Base-by-base conservation (phyloP, 2,329 filamentous ascomycete genomes). In the Diaporthe humulicola region DNA sequence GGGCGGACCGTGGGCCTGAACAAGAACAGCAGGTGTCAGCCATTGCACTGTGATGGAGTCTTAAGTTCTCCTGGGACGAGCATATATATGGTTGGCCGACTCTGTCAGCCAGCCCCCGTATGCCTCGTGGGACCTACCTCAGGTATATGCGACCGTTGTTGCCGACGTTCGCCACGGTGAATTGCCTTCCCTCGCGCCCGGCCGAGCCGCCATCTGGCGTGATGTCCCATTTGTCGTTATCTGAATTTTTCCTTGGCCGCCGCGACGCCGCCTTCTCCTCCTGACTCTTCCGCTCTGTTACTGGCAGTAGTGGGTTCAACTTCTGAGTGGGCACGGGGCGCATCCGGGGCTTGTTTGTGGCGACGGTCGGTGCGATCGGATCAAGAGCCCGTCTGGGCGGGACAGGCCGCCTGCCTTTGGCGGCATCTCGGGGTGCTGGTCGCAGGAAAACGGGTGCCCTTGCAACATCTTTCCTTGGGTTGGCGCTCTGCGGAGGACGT, bases 111-210 rank as follows among this genome's bases (percentile, higher is more conserved):
- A 56, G n/a, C 30, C 22, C 36, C 40, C 9, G n/a, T 14, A 25
- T 14, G 10, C 42, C 30, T 28, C 14, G 14, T 8, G 54, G 4
- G 45, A 75, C 90, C 81, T 91, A 96, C 93, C 93, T 94, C 78
- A 96, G 82, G 83, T 95, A 96, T 83, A 96, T 94, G 81, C 92
- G 92, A 52, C 94, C 94, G 84, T 95, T 95, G 81, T 95, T 94
- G 33, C 94, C 94, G 75, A 96, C 94, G 82, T 95, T 96, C 69
- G 93, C 91, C 72, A 96, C 94, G 2, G 93, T 92, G 81, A 96
- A 96, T 80, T 94, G 92, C 72, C 93, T 90, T 66, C 91, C 92
- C 81, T 92, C 91, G 75, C 92, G 88, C 45, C 90, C 89, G 72
- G 87, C 90, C 61, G 91, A 90, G 74, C 87, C 85, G 74, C 89